Conservation (phyloP, 2,329 filamentous ascomycete genomes). For the Alternaria infectoria region DNA sequence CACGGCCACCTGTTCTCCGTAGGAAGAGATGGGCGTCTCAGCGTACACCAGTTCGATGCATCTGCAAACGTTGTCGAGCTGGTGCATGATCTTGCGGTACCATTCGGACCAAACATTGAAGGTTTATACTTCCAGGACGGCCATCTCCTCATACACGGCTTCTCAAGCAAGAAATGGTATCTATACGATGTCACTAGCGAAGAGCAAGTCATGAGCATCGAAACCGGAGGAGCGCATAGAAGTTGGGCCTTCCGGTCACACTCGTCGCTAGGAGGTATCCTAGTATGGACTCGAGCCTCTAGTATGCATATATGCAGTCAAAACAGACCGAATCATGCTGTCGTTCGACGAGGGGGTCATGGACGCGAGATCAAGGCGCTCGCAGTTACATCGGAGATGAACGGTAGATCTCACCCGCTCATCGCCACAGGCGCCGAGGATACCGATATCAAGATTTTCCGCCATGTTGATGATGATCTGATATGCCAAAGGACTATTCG, state of each 20-base stretch:
- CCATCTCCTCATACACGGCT: constrained; percentile 75
- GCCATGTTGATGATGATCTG: constrained; percentile 45
- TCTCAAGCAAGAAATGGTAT: constrained; percentile 78
- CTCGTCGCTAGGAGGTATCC: constrained; percentile 52
- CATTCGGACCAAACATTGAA: constrained; percentile 79
- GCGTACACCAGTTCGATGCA: constrained; percentile 61
- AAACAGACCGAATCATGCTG: constrained; percentile 48
- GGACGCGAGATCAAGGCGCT: constrained; percentile 82
- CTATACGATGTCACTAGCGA: constrained; percentile 79
- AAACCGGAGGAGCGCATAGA: constrained; percentile 86
- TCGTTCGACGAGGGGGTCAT: constrained; percentile 74
- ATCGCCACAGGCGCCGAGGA: constrained; percentile 75
- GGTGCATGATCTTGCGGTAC: constrained; percentile 71
- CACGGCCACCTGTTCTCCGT: constrained; percentile 68
- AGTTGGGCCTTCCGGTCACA: constrained; percentile 67
- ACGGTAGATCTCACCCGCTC: constrained; percentile 40
- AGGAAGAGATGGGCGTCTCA: constrained; percentile 77
- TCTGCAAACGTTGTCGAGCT: constrained; percentile 45
- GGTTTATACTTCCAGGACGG: constrained; percentile 66
- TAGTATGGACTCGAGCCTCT: constrained; percentile 78
- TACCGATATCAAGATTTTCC: constrained; percentile 77
- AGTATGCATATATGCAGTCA: constrained; percentile 56
- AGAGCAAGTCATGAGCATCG: constrained; percentile 71
- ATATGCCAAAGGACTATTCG: constrained; percentile 70
- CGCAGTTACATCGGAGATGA: constrained; percentile 51